A percentile compares a stretch with the other conserved stretches of the same genome.
Evolutionary conservation across 1,284 basidiomycete species (phyloP).

Genomic region (Moesziomyces sp.): DNA sequence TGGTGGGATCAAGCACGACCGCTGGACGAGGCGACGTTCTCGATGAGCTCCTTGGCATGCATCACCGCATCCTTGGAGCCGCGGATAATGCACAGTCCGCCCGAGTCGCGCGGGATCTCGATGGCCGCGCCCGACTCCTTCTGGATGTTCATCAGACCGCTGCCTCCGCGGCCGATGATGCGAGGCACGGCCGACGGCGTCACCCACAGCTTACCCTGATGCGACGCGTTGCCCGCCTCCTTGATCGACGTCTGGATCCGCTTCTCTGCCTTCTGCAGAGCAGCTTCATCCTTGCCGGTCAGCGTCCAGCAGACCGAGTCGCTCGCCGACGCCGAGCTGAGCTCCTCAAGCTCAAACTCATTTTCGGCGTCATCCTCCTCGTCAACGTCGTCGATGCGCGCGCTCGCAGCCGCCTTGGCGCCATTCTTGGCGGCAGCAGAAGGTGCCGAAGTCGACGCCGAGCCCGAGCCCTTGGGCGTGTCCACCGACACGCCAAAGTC

Average conservation of each 20-base stretch:
- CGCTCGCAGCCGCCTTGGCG: constrained; percentile 18
- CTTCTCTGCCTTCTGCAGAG: constrained; percentile 50
- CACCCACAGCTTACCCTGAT: constrained; percentile 54
- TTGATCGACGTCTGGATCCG: constrained; percentile 34
- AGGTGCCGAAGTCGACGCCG: constrained; percentile 13
- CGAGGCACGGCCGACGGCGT: constrained; percentile 45
- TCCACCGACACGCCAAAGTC: constrained; percentile 57
- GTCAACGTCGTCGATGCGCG: constrained; percentile 57
- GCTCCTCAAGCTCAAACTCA: constrained; percentile 51
- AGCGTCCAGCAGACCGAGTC: constrained; percentile 56
- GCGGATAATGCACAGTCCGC: constrained; percentile 54
- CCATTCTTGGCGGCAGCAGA: constrained; percentile 21
- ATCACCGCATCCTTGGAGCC: constrained; percentile 56
- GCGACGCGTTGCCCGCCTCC: constrained; percentile 41
- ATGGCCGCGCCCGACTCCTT: constrained; percentile 54
- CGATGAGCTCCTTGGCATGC: constrained; percentile 54
- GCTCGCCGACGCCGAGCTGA: constrained; percentile 19
- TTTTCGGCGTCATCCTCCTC: constrained; percentile 32
- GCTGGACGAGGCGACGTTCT: constrained; percentile 31
- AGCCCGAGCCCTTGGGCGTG: constrained; percentile 41
- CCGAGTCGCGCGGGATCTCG: constrained; percentile 57
- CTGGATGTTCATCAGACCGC: constrained; percentile 53
- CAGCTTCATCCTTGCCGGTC: constrained; percentile 48
- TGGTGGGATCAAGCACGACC: constrained; percentile 12
- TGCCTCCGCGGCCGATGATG: constrained; percentile 55